phyloP scores from a whole-genome alignment of 2,329 filamentous ascomycete genomes.

The Alternaria ventricosa region DNA sequence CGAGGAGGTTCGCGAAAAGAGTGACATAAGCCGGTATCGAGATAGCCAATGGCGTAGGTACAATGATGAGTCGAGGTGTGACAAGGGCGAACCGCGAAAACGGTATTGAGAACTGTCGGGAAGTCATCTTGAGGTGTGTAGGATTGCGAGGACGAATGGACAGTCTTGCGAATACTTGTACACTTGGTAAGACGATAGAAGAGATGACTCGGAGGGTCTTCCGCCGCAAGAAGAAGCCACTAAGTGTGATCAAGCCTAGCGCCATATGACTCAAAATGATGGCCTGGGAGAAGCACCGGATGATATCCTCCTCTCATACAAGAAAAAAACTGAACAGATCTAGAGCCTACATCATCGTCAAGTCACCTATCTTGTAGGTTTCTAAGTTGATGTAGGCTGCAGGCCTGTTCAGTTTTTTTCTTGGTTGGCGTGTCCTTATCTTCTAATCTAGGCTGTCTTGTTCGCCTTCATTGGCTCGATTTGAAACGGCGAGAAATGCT shows the following conservation, averaged over 20 bases:
- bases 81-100: background rate
- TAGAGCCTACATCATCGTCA: no score
- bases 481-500: conserved; percentile 14
- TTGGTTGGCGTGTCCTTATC: background rate
- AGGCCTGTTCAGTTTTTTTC: no score
- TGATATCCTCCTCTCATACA: background rate
- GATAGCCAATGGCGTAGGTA: conserved; percentile 3
- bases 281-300: background rate
- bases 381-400: no score
- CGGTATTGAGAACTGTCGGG: background rate
- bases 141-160: no score
- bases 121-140: background rate
- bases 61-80: background rate
- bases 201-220: background rate
- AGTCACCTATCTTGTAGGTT: no score
- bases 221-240: background rate
- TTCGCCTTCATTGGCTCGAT: conserved; percentile 14
- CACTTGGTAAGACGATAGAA: background rate
- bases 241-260: background rate
- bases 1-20: conserved; percentile 2
- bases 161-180: no score
- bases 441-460: background rate
- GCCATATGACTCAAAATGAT: background rate
- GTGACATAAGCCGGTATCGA: background rate
- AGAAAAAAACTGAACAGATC: no score